Base-by-base conservation (phyloP, 345 rosid genomes). In the Bruguiera parviflora region DNA sequence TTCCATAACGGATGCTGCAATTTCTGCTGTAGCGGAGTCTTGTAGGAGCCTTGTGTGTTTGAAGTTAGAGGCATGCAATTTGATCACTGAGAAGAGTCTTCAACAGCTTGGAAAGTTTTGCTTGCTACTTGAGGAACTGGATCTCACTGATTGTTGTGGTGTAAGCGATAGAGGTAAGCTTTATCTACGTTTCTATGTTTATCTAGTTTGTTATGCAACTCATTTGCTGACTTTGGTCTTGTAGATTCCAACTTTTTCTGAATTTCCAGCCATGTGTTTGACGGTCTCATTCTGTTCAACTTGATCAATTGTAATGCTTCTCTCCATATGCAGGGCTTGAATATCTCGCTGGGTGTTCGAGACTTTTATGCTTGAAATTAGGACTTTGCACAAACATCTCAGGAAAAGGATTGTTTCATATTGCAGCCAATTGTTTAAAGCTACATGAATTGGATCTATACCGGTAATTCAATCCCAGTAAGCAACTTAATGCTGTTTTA, bases 41-140 rank as follows among this genome's bases (percentile, higher is more conserved):
- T 94, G 97, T 74, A 75, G 78, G 74, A 79, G 75, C 61, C 87
- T 94, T n/a, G 78, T 73, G 68, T 84, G 84, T 81, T 80, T 91
- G 58, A 88, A 84, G 85, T 35, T 94, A 51, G 98, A 94, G 82
- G 84, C 96, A 57, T 94, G 98, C 78, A 78, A 80, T 83, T 75
- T 80, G 89, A 84, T 94, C 78, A 86, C 96, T 0, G 95, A 91
- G 63, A 91, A 82, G 82, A 83, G 96, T 81, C 87, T 94, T 66
- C 78, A 78, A 55, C 82, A 81, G 64, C 83, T 94, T 16, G 96
- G 96, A 68, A 82, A 79, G 4, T 73, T 33, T 82, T 89, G 91
- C 66, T 68, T 63, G 67, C 77, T 58, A 53, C 92, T 94, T 46
- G 78, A 86, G 79, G 97, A 91, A 76, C 84, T 94, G 65, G 98